These are phyloP conservation scores for Solanum hybrid DNA, from an alignment of 305 asterid genomes.

Conservation along the genomic window DNA sequence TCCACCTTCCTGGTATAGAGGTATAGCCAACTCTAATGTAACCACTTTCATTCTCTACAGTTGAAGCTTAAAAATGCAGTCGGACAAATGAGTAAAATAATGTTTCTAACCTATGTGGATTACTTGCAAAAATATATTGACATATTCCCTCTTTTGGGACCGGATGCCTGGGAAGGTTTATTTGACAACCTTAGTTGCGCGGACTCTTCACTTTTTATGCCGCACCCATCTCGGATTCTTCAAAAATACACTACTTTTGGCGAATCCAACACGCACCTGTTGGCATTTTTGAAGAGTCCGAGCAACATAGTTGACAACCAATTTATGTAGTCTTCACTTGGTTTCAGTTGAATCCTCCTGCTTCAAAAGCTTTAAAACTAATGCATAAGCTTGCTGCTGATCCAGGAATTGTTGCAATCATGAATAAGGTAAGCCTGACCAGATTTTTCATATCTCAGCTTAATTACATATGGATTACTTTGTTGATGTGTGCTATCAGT, in stretches of 20 bases:
- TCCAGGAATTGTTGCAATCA: constrained; percentile 88
- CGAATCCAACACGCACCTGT: too few relatives aligned
- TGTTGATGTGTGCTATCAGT: neutral
- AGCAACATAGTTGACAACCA: neutral
- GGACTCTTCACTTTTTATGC: too few relatives aligned
- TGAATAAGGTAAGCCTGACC: constrained; percentile 62
- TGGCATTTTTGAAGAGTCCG: too few relatives aligned
- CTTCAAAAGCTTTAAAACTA: constrained; percentile 64
- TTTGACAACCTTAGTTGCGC: neutral
- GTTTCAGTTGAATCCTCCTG: constrained; percentile 77
- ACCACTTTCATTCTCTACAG: neutral
- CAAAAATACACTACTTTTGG: too few relatives aligned
- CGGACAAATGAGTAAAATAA: neutral
- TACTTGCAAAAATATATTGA: neutral
- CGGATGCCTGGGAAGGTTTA: neutral
- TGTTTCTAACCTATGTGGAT: neutral
- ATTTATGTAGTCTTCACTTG: constrained; percentile 10
- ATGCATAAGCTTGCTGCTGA: constrained; percentile 97
- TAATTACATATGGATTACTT: neutral
- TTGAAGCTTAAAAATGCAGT: neutral
- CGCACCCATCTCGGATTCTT: too few relatives aligned
- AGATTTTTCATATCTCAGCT: constrained; percentile 5
- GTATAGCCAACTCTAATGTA: constrained; percentile 20
- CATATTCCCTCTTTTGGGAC: neutral
- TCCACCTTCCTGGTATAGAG: constrained; percentile 76